A percentile compares a stretch with the other conserved stretches of the same genome.
phyloP scores from a whole-genome alignment of 441 rosid species.

The Erysimum pusillum region DNA sequence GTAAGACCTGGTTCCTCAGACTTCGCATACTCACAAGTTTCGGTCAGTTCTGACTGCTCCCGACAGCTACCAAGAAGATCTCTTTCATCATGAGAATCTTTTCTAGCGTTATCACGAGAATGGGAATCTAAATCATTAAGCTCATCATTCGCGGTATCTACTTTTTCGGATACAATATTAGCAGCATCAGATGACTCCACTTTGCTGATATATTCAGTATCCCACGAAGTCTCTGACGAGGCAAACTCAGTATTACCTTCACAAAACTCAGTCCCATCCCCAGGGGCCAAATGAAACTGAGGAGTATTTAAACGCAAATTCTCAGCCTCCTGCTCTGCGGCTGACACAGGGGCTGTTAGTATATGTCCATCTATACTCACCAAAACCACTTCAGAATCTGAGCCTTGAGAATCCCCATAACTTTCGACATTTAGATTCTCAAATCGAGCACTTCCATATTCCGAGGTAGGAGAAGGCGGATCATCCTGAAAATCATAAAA shows the following conservation, averaged over 20 bases:
- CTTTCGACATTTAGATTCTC: slow-evolving; percentile 57
- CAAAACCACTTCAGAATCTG: slow-evolving; percentile 78
- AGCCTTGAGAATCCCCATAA: slow-evolving; percentile 56
- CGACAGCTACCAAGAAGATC: slow-evolving; percentile 57
- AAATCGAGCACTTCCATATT: slow-evolving; percentile 61
- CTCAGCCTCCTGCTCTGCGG: slow-evolving; percentile 67
- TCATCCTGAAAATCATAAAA: slow-evolving; percentile 80
- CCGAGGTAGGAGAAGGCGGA: slow-evolving; percentile 58
- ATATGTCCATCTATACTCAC: slow-evolving; percentile 87
- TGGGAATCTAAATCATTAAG: slow-evolving; percentile 24
- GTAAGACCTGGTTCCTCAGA: slow-evolving; percentile 44
- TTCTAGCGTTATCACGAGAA: slow-evolving; percentile 43
- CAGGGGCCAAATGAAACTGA: slow-evolving; percentile 83
- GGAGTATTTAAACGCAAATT: slow-evolving; percentile 67
- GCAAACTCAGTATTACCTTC: slow-evolving; percentile 66
- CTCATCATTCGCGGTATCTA: slow-evolving; percentile 36
- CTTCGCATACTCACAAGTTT: slow-evolving; percentile 44
- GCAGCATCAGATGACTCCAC: slow-evolving; percentile 50
- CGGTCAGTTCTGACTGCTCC: slow-evolving; percentile 55
- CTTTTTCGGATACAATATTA: slow-evolving; percentile 42
- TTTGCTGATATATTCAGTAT: slow-evolving; percentile 54
- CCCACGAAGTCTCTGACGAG: slow-evolving; percentile 64
- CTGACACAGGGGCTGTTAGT: slow-evolving; percentile 77
- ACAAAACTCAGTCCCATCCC: slow-evolving; percentile 68
- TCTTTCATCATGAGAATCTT: slow-evolving; percentile 47